Evolutionary conservation across 2,329 filamentous ascomycete genomes (phyloP).

Genomic region (Penicillium sp.): DNA sequence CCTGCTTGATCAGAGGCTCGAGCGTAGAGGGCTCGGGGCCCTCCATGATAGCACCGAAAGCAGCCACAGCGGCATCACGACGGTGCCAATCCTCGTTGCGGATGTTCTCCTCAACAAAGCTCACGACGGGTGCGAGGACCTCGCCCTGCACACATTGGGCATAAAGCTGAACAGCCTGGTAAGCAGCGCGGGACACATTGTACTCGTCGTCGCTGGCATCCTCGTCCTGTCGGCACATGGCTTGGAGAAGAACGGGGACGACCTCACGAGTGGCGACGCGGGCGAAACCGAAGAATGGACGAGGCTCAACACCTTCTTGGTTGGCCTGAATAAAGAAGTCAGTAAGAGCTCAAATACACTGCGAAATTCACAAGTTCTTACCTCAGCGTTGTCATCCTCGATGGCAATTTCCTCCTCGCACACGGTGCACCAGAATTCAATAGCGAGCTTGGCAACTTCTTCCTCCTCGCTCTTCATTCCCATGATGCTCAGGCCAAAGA

Average conservation of each 20-base stretch:
- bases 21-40: conserved; percentile 91
- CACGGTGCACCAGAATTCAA: conserved; percentile 99
- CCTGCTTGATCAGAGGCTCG: conserved; percentile 93
- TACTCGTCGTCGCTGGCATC: conserved; percentile 97
- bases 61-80: conserved; percentile 92
- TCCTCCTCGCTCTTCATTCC: conserved; percentile 99
- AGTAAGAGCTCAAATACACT: background rate
- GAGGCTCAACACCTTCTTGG: conserved; percentile 76
- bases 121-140: conserved; percentile 82
- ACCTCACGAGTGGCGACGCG: conserved; percentile 91
- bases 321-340: conserved; percentile 49
- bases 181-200: conserved; percentile 91
- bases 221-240: conserved; percentile 96
- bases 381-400: conserved; percentile 90
- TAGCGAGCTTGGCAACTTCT: conserved; percentile 94
- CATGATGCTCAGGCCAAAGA: conserved; percentile 95
- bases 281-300: conserved; percentile 94
- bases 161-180: conserved; percentile 95
- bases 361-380: conserved; percentile 41
- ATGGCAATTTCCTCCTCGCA: conserved; percentile 98
- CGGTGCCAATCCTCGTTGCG: conserved; percentile 91
- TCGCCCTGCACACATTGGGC: conserved; percentile 84
- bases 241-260: conserved; percentile 82
- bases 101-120: conserved; percentile 89
- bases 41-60: conserved; percentile 98